Base-by-base conservation (phyloP, 2,329 filamentous ascomycete genomes). In the Emydomyces testavorans region DNA sequence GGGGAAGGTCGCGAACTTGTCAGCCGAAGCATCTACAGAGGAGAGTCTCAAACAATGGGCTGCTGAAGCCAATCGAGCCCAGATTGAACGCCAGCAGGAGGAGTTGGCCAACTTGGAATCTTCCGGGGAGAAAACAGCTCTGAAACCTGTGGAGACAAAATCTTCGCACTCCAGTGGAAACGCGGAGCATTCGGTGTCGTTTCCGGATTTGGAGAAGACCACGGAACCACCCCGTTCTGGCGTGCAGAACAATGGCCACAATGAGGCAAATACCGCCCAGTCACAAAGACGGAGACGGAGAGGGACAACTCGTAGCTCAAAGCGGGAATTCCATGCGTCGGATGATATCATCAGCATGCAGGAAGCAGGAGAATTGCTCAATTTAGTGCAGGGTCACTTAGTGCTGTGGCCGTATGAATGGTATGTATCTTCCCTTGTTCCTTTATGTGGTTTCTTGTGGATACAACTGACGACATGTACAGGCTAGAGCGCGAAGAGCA, bases 341-440 rank as follows among this genome's bases (percentile, higher is more conserved):
- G 89, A 94, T 52, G 87, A 94, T 44, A 71, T 95, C 55, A 73
- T 95, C 46, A 75, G 77, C 23, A 78, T 78, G 47, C 75, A 76
- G 4, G 85, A 93, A 55, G 85, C 88, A 1, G 89, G 94, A 62
- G 83, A 85, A 57, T 67, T 96, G 56, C 71, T 95, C 55, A 77
- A 79, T 53, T 70, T 92, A 69, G 77, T 92, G 21, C 90, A 96
- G 65, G 92, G 92, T 1, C 81, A 89, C 62, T 65, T 98, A 45
- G 89, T 98, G 21, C 71, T 86, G 54, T 98, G 93, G 72, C 92
- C 92, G 4, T 94, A 96, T 65, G 87, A 98, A 60, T 98, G 93
- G 78, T 77, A 63, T 56, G 71, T 64, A 35, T 40, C 29, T 13
- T 23, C 18, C 44, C 18, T 48, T 45, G 13, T n/a, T 31, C 16